A percentile compares a stretch with the other conserved stretches of the same genome.
phyloP scores from a whole-genome alignment of 441 rosid species.

The Euphorbia schlechtendalii region DNA sequence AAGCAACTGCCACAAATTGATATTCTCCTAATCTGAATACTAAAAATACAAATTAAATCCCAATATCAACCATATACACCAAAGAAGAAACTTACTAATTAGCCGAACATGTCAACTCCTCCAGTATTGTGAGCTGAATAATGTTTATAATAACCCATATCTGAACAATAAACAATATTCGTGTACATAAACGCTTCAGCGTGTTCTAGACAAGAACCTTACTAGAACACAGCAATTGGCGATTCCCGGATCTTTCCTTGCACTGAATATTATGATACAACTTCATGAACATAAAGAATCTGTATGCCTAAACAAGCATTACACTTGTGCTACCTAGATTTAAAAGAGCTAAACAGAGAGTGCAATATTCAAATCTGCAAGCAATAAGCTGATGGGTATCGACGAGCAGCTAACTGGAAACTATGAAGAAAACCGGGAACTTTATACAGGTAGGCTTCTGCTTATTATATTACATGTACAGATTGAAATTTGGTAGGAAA shows the following conservation, averaged over 20 bases:
- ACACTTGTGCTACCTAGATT: neutral
- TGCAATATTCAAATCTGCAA: conserved; percentile 2
- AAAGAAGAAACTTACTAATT: no score
- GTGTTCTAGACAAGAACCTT: neutral
- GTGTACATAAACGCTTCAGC: neutral
- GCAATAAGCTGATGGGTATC: neutral
- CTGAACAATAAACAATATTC: neutral
- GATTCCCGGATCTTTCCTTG: neutral
- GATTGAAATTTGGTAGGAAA: conserved; percentile 6
- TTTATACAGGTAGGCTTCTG: conserved; percentile 3
- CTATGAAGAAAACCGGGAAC: conserved; percentile 7
- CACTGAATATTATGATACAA: neutral
- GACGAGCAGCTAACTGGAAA: neutral
- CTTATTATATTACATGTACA: conserved; percentile 8
- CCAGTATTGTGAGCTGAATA: no score
- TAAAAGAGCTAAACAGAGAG: neutral
- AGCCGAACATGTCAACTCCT: no score
- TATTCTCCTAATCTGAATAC: no score
- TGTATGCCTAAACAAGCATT: neutral
- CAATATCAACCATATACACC: no score
- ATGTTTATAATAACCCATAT: neutral
- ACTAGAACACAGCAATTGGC: neutral
- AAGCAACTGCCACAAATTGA: no score
- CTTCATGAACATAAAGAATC: conserved; percentile 7
- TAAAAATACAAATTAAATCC: no score